These are phyloP conservation scores for Dactylellina haptotyla DNA, from an alignment of 2,329 filamentous ascomycete species.

Conservation along the genomic window DNA sequence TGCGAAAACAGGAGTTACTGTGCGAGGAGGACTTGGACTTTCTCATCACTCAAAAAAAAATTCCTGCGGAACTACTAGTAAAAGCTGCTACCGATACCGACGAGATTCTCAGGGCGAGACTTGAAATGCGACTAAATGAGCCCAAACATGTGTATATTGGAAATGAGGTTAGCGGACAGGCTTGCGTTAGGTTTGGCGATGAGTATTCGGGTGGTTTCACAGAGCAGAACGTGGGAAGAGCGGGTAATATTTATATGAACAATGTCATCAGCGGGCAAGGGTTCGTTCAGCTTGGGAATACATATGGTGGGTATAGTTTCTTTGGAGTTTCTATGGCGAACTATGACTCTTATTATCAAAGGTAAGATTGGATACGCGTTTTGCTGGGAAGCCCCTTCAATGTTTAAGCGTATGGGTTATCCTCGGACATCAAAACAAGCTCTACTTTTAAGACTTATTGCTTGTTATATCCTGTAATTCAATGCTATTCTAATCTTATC, in stretches of 20 bases:
- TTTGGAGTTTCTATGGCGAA: no score
- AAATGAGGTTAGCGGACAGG: slow-evolving; percentile 4
- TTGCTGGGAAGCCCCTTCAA: no score
- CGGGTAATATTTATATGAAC: slow-evolving; percentile 10
- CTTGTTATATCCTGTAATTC: no score
- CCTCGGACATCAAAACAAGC: no score
- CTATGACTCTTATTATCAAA: no score
- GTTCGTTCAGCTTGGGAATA: slow-evolving; percentile 14
- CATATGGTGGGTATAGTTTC: slow-evolving; percentile 4
- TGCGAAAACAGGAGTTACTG: neutral
- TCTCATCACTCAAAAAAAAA: slow-evolving; percentile 1
- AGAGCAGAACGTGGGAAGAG: neutral
- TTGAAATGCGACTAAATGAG: slow-evolving; percentile 9
- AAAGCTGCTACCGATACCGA: neutral
- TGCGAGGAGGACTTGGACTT: slow-evolving; percentile 14
- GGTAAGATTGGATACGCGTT: no score
- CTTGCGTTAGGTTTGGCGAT: slow-evolving; percentile 8
- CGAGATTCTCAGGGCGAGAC: neutral
- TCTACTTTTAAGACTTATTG: no score
- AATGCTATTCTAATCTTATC: no score
- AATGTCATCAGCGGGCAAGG: neutral
- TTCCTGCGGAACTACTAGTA: neutral
- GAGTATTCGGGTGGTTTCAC: slow-evolving; percentile 3
- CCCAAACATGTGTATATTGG: slow-evolving; percentile 4
- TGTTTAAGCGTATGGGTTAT: no score